Evolutionary conservation across 139 green algal species (phyloP), one percentile per base, ranked within the genome.

Genomic region (Pleodorina starrii): DNA sequence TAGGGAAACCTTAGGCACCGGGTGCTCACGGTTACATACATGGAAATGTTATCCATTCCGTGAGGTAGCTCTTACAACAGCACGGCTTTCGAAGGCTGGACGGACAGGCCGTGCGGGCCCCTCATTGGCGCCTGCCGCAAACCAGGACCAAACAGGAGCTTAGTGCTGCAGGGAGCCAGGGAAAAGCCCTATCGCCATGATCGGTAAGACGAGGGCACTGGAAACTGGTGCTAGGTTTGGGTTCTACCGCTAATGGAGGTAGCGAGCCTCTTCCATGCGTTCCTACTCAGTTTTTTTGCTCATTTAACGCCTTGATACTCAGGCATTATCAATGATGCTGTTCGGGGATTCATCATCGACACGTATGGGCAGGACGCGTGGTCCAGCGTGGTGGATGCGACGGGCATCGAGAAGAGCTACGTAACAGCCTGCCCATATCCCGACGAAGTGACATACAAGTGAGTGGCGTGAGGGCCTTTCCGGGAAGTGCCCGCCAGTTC

Each of bases 361-460:
- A 80, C 72, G 0, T 57, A 59, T 57, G 72, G 72, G 4, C 21
- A 2, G 17, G 72, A 54, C 16, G 72, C 19, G 2, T 80, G 72
- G 72, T 16, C 14, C 23, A 25, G 6, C 1, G 72, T 80, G 4
- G 72, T 80, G 40, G 72, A 80, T 5, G 40, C 42, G 7, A 80
- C 72, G 23, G 72, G 72, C 42, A 57, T 80, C 40, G 72, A 80
- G 17, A 80, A 80, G 16, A 57, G 42, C 23, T 80, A 48, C 42
- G 42, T 80, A 3, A 48, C 72, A 19, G 72, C 11, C 10, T 80
- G 72, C 72, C 72, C 72, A 17, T 80, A 80, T 40, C 72, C 72
- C 40, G 72, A 80, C 36, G 72, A 80, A 36, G 72, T 80, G 1
- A 80, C 72, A 57, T 80, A 80, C 40, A 54, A 43, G 72, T 80